Conservation (phyloP, 1,139 yeast species). For the Yamadazyma diospyri region DNA sequence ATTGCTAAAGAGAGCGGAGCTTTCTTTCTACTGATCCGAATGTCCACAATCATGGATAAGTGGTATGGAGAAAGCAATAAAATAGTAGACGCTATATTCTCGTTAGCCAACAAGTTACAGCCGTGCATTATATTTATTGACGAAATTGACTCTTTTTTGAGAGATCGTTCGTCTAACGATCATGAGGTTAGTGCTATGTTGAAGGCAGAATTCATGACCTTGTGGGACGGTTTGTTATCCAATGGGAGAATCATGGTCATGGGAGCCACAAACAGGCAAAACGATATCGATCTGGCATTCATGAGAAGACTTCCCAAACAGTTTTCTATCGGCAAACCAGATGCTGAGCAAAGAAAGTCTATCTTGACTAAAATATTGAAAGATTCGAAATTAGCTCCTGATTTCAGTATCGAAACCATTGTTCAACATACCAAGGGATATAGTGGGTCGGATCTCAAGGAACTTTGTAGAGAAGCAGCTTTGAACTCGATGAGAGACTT, state of each 20-base stretch:
- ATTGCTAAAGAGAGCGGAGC: conserved; percentile 92
- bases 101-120: conserved; percentile 83
- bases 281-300: conserved; percentile 90
- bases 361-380: conserved; percentile 65
- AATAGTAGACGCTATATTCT: conserved; percentile 88
- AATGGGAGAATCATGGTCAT: conserved; percentile 81
- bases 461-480: conserved; percentile 91
- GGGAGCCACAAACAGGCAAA: conserved; percentile 93
- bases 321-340: conserved; percentile 77
- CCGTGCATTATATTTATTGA: conserved; percentile 96
- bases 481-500: conserved; percentile 85
- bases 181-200: conserved; percentile 96
- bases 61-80: conserved; percentile 98
- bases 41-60: conserved; percentile 95
- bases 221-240: conserved; percentile 89
- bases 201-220: conserved; percentile 95
- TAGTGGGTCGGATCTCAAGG: conserved; percentile 91
- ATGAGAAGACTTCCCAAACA: conserved; percentile 90
- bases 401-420: conserved; percentile 59
- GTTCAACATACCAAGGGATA: conserved; percentile 67
- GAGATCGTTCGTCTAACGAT: conserved; percentile 81
- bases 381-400: conserved; percentile 58
- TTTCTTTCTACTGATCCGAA: conserved; percentile 82
- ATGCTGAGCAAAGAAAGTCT: conserved; percentile 60
- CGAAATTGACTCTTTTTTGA: conserved; percentile 90